Percentiles rank a stretch among this genome's conserved stretches.
phyloP scores from a whole-genome alignment of 2,329 filamentous ascomycete genomes.

The Trichoderma koningiopsis region DNA sequence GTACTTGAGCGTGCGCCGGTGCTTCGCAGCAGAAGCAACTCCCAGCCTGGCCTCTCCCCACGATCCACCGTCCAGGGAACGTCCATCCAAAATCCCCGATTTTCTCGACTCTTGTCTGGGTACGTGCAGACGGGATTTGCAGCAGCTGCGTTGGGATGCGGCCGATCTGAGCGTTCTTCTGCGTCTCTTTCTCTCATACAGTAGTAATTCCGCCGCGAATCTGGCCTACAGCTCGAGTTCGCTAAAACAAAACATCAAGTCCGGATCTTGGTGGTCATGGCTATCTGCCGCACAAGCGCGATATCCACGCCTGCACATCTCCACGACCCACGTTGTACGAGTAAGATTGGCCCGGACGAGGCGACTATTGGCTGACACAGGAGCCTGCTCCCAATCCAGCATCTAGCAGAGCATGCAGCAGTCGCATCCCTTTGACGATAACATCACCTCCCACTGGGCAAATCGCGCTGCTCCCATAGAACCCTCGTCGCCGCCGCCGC shows the following conservation, averaged over 20 bases:
- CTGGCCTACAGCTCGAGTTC: not conserved
- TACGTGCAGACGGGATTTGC: not conserved
- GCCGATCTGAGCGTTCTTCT: conserved; percentile 4
- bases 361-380: conserved; percentile 13
- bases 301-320: conserved; percentile 3
- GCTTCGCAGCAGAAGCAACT: conserved; percentile 6
- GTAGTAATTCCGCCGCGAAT: not conserved
- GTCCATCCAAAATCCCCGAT: conserved; percentile 17
- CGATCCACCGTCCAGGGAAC: conserved; percentile 18
- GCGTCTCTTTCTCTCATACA: not conserved
- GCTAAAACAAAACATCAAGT: not conserved
- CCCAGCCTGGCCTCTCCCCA: conserved; percentile 19
- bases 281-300: conserved; percentile 18
- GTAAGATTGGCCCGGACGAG: conserved; percentile 14
- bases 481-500: conserved; percentile 22
- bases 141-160: conserved; percentile 1
- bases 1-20: not conserved
- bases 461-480: not conserved
- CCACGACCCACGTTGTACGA: conserved; percentile 21
- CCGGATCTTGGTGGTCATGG: conserved; percentile 16
- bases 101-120: conserved; percentile 7
- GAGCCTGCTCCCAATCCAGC: conserved; percentile 12
- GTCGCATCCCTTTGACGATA: conserved; percentile 32
- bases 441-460: conserved; percentile 1
- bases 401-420: conserved; percentile 34